These are phyloP conservation scores for Porpolomopsis calyptriformis DNA, from an alignment of 768 basidiomycete species.

Conservation along the genomic window DNA sequence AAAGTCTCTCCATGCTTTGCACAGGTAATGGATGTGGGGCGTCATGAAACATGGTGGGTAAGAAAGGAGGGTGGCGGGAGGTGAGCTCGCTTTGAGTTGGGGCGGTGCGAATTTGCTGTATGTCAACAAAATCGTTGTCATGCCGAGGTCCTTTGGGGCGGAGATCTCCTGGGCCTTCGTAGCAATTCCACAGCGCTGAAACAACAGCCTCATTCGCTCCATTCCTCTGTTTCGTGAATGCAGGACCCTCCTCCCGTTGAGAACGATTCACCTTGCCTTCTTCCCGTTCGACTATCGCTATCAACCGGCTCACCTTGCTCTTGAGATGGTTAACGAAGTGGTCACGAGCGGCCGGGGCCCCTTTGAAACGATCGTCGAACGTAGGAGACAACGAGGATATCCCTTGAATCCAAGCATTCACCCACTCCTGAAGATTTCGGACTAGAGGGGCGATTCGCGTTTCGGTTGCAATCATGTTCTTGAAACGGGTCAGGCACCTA, in stretches of 20 bases:
- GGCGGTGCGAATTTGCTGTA: constrained; percentile 50
- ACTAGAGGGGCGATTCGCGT: constrained; percentile 34
- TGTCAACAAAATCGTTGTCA: constrained; percentile 53
- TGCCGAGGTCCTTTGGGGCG: constrained; percentile 47
- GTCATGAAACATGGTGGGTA: constrained; percentile 48
- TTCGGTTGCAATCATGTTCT: constrained; percentile 38
- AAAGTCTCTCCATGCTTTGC: constrained; percentile 50
- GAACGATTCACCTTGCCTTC: constrained; percentile 22
- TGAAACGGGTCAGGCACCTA: constrained; percentile 50
- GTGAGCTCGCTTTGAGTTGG: constrained; percentile 62
- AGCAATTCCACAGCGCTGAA: constrained; percentile 29
- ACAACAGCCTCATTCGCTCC: constrained; percentile 23
- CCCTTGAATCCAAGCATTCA: constrained; percentile 35
- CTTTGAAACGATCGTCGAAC: constrained; percentile 37
- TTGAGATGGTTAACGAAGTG: constrained; percentile 29
- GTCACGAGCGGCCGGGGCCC: constrained; percentile 21
- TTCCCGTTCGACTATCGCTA: constrained; percentile 43
- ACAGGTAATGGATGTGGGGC: constrained; percentile 53
- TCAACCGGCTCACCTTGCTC: constrained; percentile 24
- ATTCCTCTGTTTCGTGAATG: neutral
- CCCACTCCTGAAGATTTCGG: constrained; percentile 33
- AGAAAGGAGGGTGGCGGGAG: constrained; percentile 36
- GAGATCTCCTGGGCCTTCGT: constrained; percentile 45
- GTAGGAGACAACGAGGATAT: constrained; percentile 26
- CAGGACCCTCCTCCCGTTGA: constrained; percentile 11